phyloP scores from a whole-genome alignment of 2,329 filamentous ascomycete genomes.

The Colletotrichum lindemuthianum region DNA sequence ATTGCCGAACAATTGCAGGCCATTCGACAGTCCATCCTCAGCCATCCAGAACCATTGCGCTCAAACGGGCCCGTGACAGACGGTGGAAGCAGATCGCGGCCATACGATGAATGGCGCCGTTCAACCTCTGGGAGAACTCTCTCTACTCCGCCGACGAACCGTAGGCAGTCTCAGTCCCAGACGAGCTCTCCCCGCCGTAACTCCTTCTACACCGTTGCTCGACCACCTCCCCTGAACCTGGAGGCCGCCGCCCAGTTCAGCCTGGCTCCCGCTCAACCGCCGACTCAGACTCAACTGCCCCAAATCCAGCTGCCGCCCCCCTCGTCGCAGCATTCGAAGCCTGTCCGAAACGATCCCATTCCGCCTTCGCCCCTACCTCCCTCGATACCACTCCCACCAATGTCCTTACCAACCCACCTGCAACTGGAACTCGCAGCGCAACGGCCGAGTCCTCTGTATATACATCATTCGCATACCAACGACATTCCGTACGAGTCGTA shows the following conservation, averaged over 20 bases:
- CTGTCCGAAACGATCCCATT: constrained; percentile 41
- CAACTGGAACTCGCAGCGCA: constrained; percentile 72
- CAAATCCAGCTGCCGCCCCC: constrained; percentile 46
- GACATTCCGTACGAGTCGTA: constrained; percentile 89
- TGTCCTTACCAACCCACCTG: constrained; percentile 73
- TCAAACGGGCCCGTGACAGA: constrained; percentile 42
- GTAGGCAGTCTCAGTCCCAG: constrained; percentile 47
- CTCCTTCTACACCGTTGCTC: constrained; percentile 58
- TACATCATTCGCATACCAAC: constrained; percentile 65
- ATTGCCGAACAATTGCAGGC: constrained; percentile 46
- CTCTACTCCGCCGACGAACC: constrained; percentile 63
- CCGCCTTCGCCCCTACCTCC: constrained; percentile 61
- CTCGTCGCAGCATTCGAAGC: constrained; percentile 47
- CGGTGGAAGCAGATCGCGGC: constrained; percentile 38
- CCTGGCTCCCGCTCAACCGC: constrained; percentile 10
- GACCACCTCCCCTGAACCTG: constrained; percentile 58
- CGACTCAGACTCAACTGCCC: constrained; percentile 28
- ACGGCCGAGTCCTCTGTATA: constrained; percentile 72
- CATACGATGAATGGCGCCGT: constrained; percentile 45
- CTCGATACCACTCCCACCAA: constrained; percentile 70
- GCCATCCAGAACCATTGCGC: constrained; percentile 41
- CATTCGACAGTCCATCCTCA: constrained; percentile 43
- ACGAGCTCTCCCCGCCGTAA: constrained; percentile 55
- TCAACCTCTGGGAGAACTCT: constrained; percentile 54
- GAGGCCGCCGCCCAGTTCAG: constrained; percentile 39